Conservation (phyloP, 1,284 basidiomycete species). For the Phlebopus sp. region DNA sequence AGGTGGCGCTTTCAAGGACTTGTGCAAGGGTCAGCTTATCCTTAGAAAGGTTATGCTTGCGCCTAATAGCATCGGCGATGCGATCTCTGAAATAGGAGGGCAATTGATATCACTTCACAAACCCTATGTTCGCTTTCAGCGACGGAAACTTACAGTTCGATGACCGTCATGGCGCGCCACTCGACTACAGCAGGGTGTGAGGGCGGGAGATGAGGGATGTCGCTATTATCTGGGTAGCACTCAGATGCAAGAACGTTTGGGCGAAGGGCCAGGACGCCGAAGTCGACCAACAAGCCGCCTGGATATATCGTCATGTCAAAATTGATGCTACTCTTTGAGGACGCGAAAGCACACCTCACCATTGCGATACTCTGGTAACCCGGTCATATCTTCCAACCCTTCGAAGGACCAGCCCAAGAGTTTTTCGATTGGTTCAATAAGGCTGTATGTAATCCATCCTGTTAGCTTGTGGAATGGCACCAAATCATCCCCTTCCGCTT, state of each 20-base stretch:
- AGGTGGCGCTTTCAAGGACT: constrained; percentile 90
- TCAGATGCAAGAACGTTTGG: constrained; percentile 41
- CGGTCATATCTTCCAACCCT: constrained; percentile 77
- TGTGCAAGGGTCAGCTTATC: constrained; percentile 73
- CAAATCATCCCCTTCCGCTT: constrained; percentile 58
- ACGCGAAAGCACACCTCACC: constrained; percentile 41
- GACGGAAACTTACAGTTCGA: constrained; percentile 67
- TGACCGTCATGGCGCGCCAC: constrained; percentile 93
- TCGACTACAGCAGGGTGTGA: constrained; percentile 91
- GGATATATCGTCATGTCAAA: constrained; percentile 1
- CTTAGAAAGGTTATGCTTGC: constrained; percentile 47
- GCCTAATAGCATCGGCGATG: constrained; percentile 70
- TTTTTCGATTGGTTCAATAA: constrained; percentile 80
- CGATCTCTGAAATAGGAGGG: constrained; percentile 58
- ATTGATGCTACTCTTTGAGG: neutral
- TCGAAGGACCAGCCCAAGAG: constrained; percentile 76
- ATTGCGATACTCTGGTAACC: constrained; percentile 87
- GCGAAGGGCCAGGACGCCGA: constrained; percentile 67
- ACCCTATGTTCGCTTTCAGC: constrained; percentile 6
- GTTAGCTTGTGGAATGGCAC: constrained; percentile 97
- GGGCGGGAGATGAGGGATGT: constrained; percentile 62
- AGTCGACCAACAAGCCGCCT: constrained; percentile 88
- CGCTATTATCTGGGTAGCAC: constrained; percentile 44
- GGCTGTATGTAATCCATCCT: constrained; percentile 88
- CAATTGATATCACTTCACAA: constrained; percentile 2